phyloP scores from a whole-genome alignment of 2,329 filamentous ascomycete species.

The Pseudocercospora fijiensis region DNA sequence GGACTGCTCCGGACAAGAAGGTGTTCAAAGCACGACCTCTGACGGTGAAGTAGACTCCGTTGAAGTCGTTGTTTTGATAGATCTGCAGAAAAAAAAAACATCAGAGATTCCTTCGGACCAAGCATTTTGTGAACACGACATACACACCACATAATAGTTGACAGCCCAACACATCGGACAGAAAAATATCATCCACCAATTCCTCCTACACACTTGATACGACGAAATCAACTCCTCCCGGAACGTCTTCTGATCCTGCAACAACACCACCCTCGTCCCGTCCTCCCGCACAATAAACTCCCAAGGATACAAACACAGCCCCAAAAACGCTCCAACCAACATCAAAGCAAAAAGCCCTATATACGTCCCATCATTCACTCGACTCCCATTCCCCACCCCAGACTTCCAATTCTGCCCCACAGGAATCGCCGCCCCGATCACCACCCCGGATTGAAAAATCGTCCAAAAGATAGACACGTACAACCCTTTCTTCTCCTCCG shows the following conservation, averaged over 20 bases:
- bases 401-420: constrained; percentile 11
- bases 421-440: constrained; percentile 8
- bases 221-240: constrained; percentile 1
- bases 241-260: constrained; percentile 9
- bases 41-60: constrained; percentile 13
- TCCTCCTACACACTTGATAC: neutral
- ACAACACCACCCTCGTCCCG: constrained; percentile 2
- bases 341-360: constrained; percentile 7
- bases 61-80: constrained; percentile 15
- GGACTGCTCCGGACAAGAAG: constrained; percentile 9
- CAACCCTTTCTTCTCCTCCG: constrained; percentile 8
- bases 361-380: constrained; percentile 13
- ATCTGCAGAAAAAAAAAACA: neutral
- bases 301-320: constrained; percentile 6
- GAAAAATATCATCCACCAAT: constrained; percentile 13
- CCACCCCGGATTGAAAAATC: constrained; percentile 10
- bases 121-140: no score
- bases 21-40: constrained; percentile 8
- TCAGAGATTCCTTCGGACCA: neutral
- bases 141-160: constrained; percentile 7
- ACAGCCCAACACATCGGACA: constrained; percentile 14
- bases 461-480: constrained; percentile 11
- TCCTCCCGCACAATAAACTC: constrained; percentile 8
- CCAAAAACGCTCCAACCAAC: constrained; percentile 1
- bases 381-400: neutral